Base-by-base conservation (phyloP, 768 basidiomycete species). In the Harrya chromipes region DNA sequence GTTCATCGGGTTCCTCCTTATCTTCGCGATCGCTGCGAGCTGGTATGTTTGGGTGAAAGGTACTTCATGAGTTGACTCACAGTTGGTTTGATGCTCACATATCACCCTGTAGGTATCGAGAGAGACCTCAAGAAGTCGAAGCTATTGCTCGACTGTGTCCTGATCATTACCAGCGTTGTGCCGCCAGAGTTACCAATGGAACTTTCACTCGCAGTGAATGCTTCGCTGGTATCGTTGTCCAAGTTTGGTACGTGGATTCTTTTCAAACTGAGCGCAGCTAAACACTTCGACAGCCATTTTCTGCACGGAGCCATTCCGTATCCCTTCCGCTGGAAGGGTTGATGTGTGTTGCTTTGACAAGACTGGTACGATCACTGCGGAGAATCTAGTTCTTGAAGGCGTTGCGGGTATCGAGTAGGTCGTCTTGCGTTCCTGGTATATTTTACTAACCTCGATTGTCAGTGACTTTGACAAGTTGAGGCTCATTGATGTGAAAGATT, bases 321-420 rank as follows among this genome's bases (percentile, higher is more conserved):
- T 98, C 53, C 94, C 97, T 0, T 90, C 75, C 53, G 97, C 97
- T 6, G 97, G 97, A 6, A 82, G 93, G 19, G 94, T 98, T 3
- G 97, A 99, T 59, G 87, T 98, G 14, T 99, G 97, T 70, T 98
- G 97, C 70, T 98, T 99, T 59, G 97, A 99, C 71, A 99, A 99
- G 78, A 99, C 97, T 0, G 97, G 95, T 20, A 98, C 97, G 0
- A 97, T 99, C 58, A 99, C 97, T 0, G 92, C 92, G 0, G 94
- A 97, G 67, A 87, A 94, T 65, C 72, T 98, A 12, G 93, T 97
- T 8, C 77, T 98, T 1, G 94, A 99, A 65, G 97, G 97, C 46
- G 80, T 99, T 36, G 90, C 81, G 23, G 97, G 94, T 45, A 78
- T 97, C 39, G 80, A 92, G 94, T 97, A 62, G 61, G 90, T 73